These are phyloP conservation scores for Pistacia integerrima DNA, from an alignment of 345 rosid species.

Conservation along the genomic window DNA sequence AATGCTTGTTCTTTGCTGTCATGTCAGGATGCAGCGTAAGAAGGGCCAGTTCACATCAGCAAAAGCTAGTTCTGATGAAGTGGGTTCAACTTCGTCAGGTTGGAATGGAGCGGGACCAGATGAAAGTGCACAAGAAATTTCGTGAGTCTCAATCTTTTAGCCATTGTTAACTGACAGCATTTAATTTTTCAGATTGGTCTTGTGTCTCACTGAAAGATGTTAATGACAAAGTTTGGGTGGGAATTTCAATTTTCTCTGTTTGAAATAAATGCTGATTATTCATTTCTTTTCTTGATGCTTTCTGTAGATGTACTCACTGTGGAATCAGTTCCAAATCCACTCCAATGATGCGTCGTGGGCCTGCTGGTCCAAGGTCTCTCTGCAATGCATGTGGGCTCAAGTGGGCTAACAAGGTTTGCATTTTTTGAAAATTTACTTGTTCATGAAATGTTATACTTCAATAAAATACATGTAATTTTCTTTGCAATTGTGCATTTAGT, in stretches of 20 bases:
- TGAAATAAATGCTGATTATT: background rate
- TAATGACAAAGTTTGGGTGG: background rate
- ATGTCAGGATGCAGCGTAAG: conserved; percentile 51
- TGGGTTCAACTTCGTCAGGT: conserved; percentile 31
- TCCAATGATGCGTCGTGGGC: conserved; percentile 57
- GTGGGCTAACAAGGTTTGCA: conserved; percentile 47
- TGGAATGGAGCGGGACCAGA: conserved; percentile 39
- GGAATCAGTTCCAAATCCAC: conserved; percentile 44
- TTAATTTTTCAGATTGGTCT: background rate
- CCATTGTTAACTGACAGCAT: background rate
- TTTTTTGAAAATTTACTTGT: background rate
- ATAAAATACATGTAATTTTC: too few relatives aligned
- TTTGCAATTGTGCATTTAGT: too few relatives aligned
- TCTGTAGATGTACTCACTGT: conserved; percentile 40
- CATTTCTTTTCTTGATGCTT: conserved; percentile 2
- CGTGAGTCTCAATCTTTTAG: conserved; percentile 25
- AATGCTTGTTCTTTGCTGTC: background rate
- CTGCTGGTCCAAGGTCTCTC: conserved; percentile 29
- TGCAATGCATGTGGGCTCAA: conserved; percentile 53
- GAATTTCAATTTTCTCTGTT: background rate
- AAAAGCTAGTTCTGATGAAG: conserved; percentile 34
- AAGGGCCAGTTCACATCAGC: conserved; percentile 49
- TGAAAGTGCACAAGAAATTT: conserved; percentile 37
- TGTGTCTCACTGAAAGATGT: too few relatives aligned
- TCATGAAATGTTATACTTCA: background rate